Evolutionary conservation across 108 stramenopile genomes (phyloP).

Genomic region (Nitzschia inconspicua): DNA sequence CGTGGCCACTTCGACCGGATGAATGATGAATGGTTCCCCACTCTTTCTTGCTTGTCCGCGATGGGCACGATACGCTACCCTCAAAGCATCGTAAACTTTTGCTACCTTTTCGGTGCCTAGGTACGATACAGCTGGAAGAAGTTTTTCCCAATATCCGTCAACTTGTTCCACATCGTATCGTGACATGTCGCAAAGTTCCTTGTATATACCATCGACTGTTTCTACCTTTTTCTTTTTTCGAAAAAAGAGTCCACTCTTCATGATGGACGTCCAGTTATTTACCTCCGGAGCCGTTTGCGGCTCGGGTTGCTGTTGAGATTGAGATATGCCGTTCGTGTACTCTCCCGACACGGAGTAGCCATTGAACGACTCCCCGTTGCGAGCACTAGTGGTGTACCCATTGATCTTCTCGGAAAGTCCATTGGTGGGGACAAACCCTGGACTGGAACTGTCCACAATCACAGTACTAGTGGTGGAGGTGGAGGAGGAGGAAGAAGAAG

Average conservation of each 20-base stretch:
- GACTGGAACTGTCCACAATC: conserved; percentile 3
- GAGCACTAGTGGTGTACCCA: no score
- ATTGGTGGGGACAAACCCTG: conserved; percentile 13
- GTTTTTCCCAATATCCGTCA: conserved; percentile 70
- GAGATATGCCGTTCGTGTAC: background rate
- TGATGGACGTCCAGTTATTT: conserved; percentile 73
- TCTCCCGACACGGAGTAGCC: background rate
- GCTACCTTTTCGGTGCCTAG: conserved; percentile 47
- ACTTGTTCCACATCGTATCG: conserved; percentile 58
- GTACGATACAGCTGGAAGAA: conserved; percentile 65
- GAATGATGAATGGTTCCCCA: conserved; percentile 93
- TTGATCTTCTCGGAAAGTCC: conserved; percentile 9
- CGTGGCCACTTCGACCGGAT: conserved; percentile 89
- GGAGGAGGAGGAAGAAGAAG: no score
- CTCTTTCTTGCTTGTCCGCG: conserved; percentile 86
- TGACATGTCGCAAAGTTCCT: conserved; percentile 58
- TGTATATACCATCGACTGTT: conserved; percentile 42
- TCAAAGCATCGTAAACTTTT: conserved; percentile 69
- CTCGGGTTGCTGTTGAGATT: background rate
- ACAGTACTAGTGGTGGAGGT: background rate
- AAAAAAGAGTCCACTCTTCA: conserved; percentile 33
- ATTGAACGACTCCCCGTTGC: background rate
- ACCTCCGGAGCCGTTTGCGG: conserved; percentile 65
- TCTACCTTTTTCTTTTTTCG: conserved; percentile 19
- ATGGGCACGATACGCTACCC: conserved; percentile 87